Conservation (phyloP, 176 grass and related monocot genomes). For the Triticum dicoccoides region DNA sequence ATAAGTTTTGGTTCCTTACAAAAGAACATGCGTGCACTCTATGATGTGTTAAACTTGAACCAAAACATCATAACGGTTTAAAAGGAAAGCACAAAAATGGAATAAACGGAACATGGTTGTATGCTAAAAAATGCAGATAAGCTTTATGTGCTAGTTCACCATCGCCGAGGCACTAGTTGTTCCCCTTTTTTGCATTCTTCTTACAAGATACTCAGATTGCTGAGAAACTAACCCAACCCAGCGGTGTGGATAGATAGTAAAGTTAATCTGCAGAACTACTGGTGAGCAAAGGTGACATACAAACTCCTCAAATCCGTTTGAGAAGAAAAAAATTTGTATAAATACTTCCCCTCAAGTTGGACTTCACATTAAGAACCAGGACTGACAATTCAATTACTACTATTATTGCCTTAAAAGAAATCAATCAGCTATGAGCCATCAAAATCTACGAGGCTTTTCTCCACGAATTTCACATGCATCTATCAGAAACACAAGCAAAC, state of each 20-base stretch:
- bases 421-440: background rate
- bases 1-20: background rate
- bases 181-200: background rate
- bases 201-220: background rate
- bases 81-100: background rate
- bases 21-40: background rate
- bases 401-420: background rate
- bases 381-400: background rate
- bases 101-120: background rate
- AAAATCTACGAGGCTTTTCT: background rate
- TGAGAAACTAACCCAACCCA: background rate
- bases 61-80: background rate
- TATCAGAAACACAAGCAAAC: background rate
- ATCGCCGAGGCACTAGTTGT: background rate
- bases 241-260: background rate
- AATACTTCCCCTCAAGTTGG: background rate
- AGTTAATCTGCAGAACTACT: background rate
- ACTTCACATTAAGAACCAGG: background rate
- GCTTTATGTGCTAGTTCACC: background rate
- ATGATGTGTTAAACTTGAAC: background rate
- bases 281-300: background rate
- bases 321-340: background rate
- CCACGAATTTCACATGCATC: background rate
- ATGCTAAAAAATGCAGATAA: background rate
- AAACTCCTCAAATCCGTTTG: background rate